Evolutionary conservation across 129 eudicot species (phyloP), one percentile per base, ranked within the genome.

Genomic region (Centrapalus pauciflorus): DNA sequence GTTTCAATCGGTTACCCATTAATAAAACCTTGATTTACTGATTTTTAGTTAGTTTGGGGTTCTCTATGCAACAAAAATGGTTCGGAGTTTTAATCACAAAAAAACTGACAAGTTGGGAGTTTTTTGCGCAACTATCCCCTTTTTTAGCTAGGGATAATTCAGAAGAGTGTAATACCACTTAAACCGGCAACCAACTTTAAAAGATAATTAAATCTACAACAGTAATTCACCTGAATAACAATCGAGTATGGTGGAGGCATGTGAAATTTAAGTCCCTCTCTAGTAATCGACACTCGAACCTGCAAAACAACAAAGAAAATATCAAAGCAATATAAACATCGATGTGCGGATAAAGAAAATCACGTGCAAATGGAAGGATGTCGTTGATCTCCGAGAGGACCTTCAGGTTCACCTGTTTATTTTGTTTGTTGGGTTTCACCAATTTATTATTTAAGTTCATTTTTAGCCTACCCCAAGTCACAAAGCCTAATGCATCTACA

Each of bases 221-320:
- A 35, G 48, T 43, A n/a, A 64, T 69, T 40, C 37, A 81, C 96
- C 89, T 89, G 96, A 76, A 93, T 83, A 50, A 93, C 95, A 70
- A 64, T 78, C 0, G 98, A 93, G 80, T 85, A 93, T 4, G 95
- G 96, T 60, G 99, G 95, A 69, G 99, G 99, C 99, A 94, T 94
- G 77, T 60, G 90, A 52, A 94, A 64, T 12, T 55, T 54, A 64
- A 69, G 78, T 59, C 85, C 95, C 3, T 78, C 69, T 51, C 57
- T 66, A 20, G 88, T 60, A 20, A 75, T 76, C 5, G 82, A 64
- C 75, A 86, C 7, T 69, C 99, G 81, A 27, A 86, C 88, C 97
- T 90, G 86, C 65, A 66, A 77, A 25, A 63, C 67, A 17, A 55
- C 61, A 55, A 25, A 32, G 29, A 33, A 5, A 61, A 23, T 12